These are phyloP conservation scores for Penstemon newberryi DNA, from an alignment of 257 asterid genomes.

Conservation along the genomic window DNA sequence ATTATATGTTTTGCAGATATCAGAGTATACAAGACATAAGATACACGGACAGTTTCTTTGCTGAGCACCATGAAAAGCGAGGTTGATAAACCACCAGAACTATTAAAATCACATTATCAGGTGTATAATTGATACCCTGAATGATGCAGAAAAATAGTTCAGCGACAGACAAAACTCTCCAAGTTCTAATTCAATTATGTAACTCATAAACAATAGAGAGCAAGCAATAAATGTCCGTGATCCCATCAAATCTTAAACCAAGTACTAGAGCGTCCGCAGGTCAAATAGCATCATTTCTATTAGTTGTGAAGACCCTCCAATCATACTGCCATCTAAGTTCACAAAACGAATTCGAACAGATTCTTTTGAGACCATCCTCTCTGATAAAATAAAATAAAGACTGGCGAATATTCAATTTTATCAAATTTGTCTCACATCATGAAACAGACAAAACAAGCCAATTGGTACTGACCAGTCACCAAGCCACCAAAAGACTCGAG, in stretches of 20 bases:
- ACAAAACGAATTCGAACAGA: not conserved
- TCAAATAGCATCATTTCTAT: slow-evolving; percentile 15
- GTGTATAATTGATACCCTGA: not conserved
- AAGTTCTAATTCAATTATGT: slow-evolving; percentile 2
- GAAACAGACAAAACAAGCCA: slow-evolving; percentile 2
- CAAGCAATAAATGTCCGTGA: slow-evolving; percentile 11
- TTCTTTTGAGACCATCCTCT: no score
- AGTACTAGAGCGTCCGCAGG: not conserved
- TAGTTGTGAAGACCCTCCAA: not conserved
- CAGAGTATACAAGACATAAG: slow-evolving; percentile 7
- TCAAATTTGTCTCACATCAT: slow-evolving; percentile 12
- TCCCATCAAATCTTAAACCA: not conserved
- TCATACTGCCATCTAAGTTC: slow-evolving; percentile 6
- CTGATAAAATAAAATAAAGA: not conserved
- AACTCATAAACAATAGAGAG: slow-evolving; percentile 10
- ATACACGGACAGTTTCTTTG: slow-evolving; percentile 5
- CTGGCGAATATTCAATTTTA: not conserved
- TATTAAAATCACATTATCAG: slow-evolving; percentile 1
- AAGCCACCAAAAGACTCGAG: slow-evolving; percentile 13
- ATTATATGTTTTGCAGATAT: slow-evolving; percentile 16
- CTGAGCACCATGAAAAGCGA: slow-evolving; percentile 2
- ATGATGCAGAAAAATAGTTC: not conserved
- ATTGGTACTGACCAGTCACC: slow-evolving; percentile 3
- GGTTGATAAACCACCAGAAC: slow-evolving; percentile 10
- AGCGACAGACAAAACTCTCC: not conserved